phyloP scores from a whole-genome alignment of 805 yeast species.

The Yueomyces sp. region DNA sequence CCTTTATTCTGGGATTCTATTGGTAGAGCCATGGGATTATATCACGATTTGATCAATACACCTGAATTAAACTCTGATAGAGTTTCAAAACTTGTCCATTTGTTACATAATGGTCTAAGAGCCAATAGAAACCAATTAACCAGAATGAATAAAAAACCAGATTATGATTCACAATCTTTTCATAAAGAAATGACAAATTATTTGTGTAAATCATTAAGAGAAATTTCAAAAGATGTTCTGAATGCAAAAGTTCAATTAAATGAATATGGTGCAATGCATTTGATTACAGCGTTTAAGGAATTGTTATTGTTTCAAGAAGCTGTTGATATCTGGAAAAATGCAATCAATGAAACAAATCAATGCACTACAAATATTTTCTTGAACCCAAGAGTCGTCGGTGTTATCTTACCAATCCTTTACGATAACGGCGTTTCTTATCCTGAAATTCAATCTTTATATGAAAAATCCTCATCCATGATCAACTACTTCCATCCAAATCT shows the following conservation, averaged over 20 bases:
- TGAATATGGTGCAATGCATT: constrained; percentile 38
- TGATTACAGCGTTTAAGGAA: constrained; percentile 43
- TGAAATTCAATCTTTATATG: constrained; percentile 41
- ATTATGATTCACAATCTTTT: constrained; percentile 41
- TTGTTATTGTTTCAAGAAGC: constrained; percentile 45
- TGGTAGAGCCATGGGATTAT: constrained; percentile 33
- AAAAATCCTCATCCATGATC: constrained; percentile 21
- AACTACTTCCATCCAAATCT: constrained; percentile 28
- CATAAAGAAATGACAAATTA: constrained; percentile 33
- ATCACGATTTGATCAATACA: constrained; percentile 29
- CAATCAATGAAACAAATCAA: constrained; percentile 3
- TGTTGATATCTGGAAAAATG: constrained; percentile 50
- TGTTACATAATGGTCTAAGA: constrained; percentile 38
- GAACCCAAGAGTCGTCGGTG: constrained; percentile 49
- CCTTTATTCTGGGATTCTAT: constrained; percentile 36
- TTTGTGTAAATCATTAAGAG: constrained; percentile 33
- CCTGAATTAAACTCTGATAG: constrained; percentile 31
- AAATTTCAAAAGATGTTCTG: constrained; percentile 35
- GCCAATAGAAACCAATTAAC: constrained; percentile 38
- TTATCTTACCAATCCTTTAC: constrained; percentile 50
- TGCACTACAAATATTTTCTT: constrained; percentile 28
- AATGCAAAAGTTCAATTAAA: constrained; percentile 28
- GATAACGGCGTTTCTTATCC: constrained; percentile 42
- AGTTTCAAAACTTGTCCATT: constrained; percentile 32
- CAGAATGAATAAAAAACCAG: constrained; percentile 39